Base-by-base conservation (phyloP, 805 yeast species). In the Crinitomyces ghanaensis region DNA sequence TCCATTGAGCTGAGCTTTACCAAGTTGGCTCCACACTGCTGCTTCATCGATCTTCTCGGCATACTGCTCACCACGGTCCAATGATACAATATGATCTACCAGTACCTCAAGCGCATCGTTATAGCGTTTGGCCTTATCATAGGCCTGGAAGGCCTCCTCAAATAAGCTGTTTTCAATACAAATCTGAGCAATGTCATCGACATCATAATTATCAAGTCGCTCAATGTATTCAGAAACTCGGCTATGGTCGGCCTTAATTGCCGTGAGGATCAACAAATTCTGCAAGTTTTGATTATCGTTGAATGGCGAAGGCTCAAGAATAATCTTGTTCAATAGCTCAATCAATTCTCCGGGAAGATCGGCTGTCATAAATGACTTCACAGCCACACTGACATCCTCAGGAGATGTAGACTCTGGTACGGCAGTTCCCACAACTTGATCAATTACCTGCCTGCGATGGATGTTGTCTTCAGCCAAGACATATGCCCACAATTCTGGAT, bases 241-340 rank as follows among this genome's bases (percentile, higher is more conserved):
- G 5, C 88, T 66, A 50, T 84, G 77, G 59, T 88, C 97, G 34
- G 93, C 95, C 61, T 84, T 85, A 56, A 91, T 82, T 24, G 98
- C 96, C 44, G 99, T 91, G 54, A 91, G 70, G 44, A 91, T 70
- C 54, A 91, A 65, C 56, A 91, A 66, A 33, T 95, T 95, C 67
- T 91, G 98, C 55, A 91, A 68, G 17, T 95, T 86, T 46, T 93
- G 80, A 57, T 91, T 91, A 47, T 88, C 97, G 48, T 75, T 84
- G 66, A 91, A 91, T 46, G 96, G 93, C 49, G 97, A 86, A 35
- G 97, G 95, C 62, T 91, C 98, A 48, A 91, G 66, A 43, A 93
- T 85, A 53, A 91, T 88, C 67, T 91, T 91, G 60, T 91, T 98
- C 49, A 91, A 68, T 44, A 91, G 70, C 63, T 88, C 97, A 56